phyloP scores from a whole-genome alignment of 768 basidiomycete species.

The Lactarius evosmus region DNA sequence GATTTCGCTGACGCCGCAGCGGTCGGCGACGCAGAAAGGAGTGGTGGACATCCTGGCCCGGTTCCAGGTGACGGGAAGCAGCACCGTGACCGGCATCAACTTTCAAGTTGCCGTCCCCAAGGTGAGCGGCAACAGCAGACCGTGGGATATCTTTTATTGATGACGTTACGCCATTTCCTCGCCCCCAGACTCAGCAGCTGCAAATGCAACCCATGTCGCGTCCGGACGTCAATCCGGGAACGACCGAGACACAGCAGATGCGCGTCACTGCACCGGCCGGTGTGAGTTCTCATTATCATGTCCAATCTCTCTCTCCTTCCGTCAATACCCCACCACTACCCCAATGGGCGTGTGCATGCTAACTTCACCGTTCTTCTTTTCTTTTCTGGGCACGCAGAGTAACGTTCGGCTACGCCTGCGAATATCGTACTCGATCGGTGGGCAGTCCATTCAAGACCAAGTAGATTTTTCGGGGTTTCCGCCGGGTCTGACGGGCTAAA shows the following conservation, averaged over 20 bases:
- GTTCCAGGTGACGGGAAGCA: conserved; percentile 67
- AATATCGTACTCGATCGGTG: conserved; percentile 70
- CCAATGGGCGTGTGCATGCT: background rate
- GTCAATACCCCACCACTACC: background rate
- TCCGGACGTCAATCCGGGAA: conserved; percentile 69
- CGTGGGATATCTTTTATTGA: background rate
- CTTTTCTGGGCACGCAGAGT: conserved; percentile 47
- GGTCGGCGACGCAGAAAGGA: conserved; percentile 75
- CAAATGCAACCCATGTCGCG: conserved; percentile 99
- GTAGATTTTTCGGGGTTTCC: conserved; percentile 94
- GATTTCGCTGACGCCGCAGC: conserved; percentile 87
- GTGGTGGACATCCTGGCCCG: conserved; percentile 86
- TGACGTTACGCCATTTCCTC: background rate
- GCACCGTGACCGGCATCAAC: conserved; percentile 59
- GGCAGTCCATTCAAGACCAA: conserved; percentile 81
- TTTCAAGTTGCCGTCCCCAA: conserved; percentile 99
- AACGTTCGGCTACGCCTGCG: conserved; percentile 81
- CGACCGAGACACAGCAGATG: conserved; percentile 93
- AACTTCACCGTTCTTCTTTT: background rate
- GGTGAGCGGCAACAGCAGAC: conserved; percentile 41
- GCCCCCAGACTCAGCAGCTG: conserved; percentile 80
- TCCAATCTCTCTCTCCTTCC: background rate
- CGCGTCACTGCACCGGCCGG: conserved; percentile 84
- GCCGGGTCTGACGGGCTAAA: conserved; percentile 55
- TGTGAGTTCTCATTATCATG: conserved; percentile 47